A percentile compares a stretch with the other conserved stretches of the same genome.
Evolutionary conservation across 257 asterid genomes (phyloP).

Genomic region (Solanum clarkiae): DNA sequence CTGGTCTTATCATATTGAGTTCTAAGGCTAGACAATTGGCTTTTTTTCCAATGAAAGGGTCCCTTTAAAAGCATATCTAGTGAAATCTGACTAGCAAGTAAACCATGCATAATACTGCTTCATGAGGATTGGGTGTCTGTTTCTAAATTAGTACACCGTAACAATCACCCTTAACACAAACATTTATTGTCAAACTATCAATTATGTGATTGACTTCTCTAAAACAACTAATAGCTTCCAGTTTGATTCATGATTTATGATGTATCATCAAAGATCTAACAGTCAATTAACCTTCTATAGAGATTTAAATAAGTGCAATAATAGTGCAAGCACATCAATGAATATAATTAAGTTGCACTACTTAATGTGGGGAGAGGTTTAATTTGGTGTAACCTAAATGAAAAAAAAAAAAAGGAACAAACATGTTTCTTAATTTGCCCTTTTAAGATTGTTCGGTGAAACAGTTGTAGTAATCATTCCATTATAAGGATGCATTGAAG

Average conservation of each 20-base stretch:
- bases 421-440: neutral
- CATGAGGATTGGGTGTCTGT: neutral
- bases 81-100: too few species aligned
- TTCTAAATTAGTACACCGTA: neutral
- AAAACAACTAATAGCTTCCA: neutral
- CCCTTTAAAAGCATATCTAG: neutral
- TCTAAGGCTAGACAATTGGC: neutral
- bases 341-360: neutral
- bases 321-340: neutral
- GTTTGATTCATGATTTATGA: neutral
- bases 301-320: neutral
- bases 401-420: neutral
- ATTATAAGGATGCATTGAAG: neutral
- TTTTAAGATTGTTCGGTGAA: neutral
- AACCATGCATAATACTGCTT: neutral
- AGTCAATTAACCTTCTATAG: neutral
- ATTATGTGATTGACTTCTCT: neutral
- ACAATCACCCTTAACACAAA: neutral
- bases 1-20: neutral
- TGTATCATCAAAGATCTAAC: neutral
- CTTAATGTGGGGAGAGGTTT: neutral
- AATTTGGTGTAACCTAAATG: neutral
- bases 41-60: too few species aligned
- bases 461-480: neutral
- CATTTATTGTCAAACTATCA: neutral